These are phyloP conservation scores for Leishmania mexicana DNA, from an alignment of 208 protist species.

Conservation along the genomic window DNA sequence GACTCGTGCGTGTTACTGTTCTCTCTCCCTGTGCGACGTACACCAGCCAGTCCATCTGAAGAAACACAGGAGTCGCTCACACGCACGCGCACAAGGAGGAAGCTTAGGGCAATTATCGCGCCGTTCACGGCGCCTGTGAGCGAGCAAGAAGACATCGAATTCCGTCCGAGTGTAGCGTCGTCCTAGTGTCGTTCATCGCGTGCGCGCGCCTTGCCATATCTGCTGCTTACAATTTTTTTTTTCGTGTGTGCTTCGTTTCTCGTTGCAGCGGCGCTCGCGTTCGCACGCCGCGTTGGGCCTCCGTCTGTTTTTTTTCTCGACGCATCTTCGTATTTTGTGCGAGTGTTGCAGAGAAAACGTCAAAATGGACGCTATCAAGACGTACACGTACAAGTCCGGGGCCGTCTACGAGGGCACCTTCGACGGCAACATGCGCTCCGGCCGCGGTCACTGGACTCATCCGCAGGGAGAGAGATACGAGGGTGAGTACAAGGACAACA, in stretches of 20 bases:
- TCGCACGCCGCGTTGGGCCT: background rate
- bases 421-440: conserved; percentile 70
- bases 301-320: background rate
- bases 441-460: conserved; percentile 79
- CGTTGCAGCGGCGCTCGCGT: background rate
- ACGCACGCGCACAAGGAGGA: background rate
- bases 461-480: conserved; percentile 85
- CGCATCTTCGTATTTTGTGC: background rate
- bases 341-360: too few relatives aligned
- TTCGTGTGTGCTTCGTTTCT: background rate
- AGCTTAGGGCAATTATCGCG: background rate
- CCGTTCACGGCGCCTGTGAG: background rate
- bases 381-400: conserved; percentile 88
- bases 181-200: background rate
- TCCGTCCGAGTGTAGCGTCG: background rate
- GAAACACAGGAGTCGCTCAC: background rate
- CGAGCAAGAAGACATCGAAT: background rate
- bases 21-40: background rate
- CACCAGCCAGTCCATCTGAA: background rate
- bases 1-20: background rate
- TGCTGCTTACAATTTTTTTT: background rate
- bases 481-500: conserved; percentile 88
- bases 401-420: conserved; percentile 90
- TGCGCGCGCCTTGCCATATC: too few relatives aligned
- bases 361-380: conserved; percentile 51